phyloP scores from a whole-genome alignment of 2,329 filamentous ascomycete species.

The Clarireedia homoeocarpa region DNA sequence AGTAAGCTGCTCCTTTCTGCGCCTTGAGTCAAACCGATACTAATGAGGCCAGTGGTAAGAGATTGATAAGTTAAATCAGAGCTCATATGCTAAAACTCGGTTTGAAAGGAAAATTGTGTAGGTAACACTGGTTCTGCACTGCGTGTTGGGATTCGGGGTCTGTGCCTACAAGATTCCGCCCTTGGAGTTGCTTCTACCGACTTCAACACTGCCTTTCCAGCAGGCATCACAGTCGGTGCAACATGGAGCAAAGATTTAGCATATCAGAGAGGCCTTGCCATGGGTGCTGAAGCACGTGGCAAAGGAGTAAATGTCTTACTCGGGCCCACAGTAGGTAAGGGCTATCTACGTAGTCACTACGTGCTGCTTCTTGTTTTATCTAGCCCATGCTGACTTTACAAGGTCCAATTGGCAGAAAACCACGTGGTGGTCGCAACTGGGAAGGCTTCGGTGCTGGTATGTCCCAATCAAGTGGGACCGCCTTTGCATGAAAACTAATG shows the following conservation, averaged over 20 bases:
- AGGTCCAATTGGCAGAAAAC: slow-evolving; percentile 64
- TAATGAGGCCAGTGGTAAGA: no score
- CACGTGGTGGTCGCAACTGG: slow-evolving; percentile 67
- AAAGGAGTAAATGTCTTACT: slow-evolving; percentile 68
- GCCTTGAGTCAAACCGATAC: no score
- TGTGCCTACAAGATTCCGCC: slow-evolving; percentile 66
- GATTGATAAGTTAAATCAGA: no score
- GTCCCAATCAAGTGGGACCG: not conserved
- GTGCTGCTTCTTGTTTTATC: no score
- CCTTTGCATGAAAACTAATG: not conserved
- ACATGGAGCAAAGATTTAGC: slow-evolving; percentile 69
- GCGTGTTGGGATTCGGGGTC: slow-evolving; percentile 62
- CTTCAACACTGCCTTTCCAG: slow-evolving; percentile 68
- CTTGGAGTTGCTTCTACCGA: slow-evolving; percentile 66
- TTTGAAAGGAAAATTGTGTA: slow-evolving; percentile 47
- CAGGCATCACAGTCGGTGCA: slow-evolving; percentile 69
- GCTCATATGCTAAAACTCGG: not conserved
- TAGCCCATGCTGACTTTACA: not conserved
- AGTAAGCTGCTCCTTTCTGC: slow-evolving; percentile 27
- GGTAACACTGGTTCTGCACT: slow-evolving; percentile 68
- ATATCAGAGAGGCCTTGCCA: slow-evolving; percentile 56
- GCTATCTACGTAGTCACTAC: not conserved
- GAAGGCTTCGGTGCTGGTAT: slow-evolving; percentile 54
- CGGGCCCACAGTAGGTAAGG: slow-evolving; percentile 40
- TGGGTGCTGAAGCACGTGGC: slow-evolving; percentile 64